These are phyloP conservation scores for Trichosporon sp. DNA, from an alignment of 1,284 basidiomycete species.

Conservation along the genomic window DNA sequence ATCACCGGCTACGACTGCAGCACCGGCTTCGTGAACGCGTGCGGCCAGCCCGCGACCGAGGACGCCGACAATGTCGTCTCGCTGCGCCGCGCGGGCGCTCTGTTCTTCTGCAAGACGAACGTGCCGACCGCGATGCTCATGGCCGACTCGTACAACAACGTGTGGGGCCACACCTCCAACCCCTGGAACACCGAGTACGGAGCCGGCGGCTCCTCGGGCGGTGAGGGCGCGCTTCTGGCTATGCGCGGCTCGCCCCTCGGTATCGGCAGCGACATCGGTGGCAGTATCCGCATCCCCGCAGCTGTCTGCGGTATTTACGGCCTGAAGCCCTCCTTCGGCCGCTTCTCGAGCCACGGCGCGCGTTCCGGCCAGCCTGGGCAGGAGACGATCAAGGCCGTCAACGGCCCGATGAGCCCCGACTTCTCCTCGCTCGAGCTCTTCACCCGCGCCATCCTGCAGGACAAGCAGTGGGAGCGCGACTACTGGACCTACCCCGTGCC, in stretches of 20 bases:
- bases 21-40: slow-evolving; percentile 18
- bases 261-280: slow-evolving; percentile 51
- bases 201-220: slow-evolving; percentile 44
- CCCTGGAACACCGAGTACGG: slow-evolving; percentile 42
- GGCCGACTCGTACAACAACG: slow-evolving; percentile 32
- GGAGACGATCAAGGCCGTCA: slow-evolving; percentile 60
- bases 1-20: slow-evolving; percentile 33
- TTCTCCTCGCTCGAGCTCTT: slow-evolving; percentile 59
- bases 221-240: slow-evolving; percentile 48
- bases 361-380: slow-evolving; percentile 60
- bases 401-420: slow-evolving; percentile 60
- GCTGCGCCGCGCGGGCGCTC: slow-evolving; percentile 20
- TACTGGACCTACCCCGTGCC: slow-evolving; percentile 57
- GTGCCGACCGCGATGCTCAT: slow-evolving; percentile 20
- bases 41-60: slow-evolving; percentile 9
- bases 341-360: slow-evolving; percentile 47
- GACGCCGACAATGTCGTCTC: slow-evolving; percentile 15
- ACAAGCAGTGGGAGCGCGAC: slow-evolving; percentile 62
- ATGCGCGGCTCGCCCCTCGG: slow-evolving; percentile 40
- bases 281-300: slow-evolving; percentile 53
- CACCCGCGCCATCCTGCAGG: slow-evolving; percentile 49
- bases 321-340: slow-evolving; percentile 12
- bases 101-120: slow-evolving; percentile 29
- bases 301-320: slow-evolving; percentile 17
- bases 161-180: slow-evolving; percentile 37